Evolutionary conservation across 306 rosid genomes (phyloP).

Genomic region (Canavalia ensiformis): DNA sequence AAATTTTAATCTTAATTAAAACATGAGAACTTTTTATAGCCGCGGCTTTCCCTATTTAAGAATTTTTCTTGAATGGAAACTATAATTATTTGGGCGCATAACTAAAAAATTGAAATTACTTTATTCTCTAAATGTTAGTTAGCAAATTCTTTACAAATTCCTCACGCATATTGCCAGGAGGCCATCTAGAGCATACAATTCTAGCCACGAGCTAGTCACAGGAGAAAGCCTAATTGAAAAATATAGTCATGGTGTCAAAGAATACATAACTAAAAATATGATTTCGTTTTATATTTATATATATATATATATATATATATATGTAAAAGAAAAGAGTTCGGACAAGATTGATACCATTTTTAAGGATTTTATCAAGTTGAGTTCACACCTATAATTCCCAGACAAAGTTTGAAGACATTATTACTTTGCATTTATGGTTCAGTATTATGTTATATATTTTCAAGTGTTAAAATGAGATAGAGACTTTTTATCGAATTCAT

Average conservation of each 20-base stretch:
- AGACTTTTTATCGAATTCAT: no score
- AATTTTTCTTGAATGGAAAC: conserved; percentile 3
- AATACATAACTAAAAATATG: no score
- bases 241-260: background rate
- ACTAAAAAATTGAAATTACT: background rate
- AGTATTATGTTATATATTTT: no score
- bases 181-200: background rate
- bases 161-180: conserved; percentile 25
- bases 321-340: no score
- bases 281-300: no score
- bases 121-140: conserved; percentile 25
- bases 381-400: background rate
- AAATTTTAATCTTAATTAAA: background rate
- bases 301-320: no score
- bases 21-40: background rate
- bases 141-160: conserved; percentile 26
- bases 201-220: background rate
- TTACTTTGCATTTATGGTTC: no score
- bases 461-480: no score
- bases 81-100: conserved; percentile 22
- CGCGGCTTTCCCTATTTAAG: background rate
- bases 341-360: background rate
- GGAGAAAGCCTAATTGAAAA: background rate
- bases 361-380: background rate
- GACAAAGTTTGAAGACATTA: background rate